phyloP scores from a whole-genome alignment of 83 land plant genomes.

The Picea abies region DNA sequence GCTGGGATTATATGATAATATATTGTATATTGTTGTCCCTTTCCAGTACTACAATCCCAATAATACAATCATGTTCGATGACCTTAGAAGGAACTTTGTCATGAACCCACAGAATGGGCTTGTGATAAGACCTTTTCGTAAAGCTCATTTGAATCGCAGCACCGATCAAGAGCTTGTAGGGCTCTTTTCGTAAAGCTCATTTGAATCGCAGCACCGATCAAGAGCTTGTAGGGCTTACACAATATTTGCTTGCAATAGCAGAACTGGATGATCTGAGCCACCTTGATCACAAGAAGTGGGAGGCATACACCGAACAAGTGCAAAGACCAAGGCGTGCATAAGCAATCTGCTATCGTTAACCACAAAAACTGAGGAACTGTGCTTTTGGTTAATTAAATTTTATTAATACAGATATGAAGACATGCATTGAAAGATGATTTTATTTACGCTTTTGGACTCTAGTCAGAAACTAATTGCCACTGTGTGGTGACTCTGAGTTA shows the following conservation, averaged over 20 bases:
- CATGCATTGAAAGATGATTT: background rate
- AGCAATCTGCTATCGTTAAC: background rate
- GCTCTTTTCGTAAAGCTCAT: too few species aligned
- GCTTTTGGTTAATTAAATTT: background rate
- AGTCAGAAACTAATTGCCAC: background rate
- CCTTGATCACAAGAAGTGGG: slow-evolving; percentile 84
- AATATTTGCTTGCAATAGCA: slow-evolving; percentile 88
- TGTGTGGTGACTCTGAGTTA: background rate
- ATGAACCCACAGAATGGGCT: slow-evolving; percentile 99
- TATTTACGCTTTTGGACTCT: background rate
- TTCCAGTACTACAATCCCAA: slow-evolving; percentile 82
- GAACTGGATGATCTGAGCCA: slow-evolving; percentile 74
- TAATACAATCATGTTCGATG: slow-evolving; percentile 98
- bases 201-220: too few species aligned
- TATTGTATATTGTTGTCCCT: slow-evolving; percentile 6
- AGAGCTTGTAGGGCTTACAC: too few species aligned
- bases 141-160: slow-evolving; percentile 82
- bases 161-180: slow-evolving; percentile 85
- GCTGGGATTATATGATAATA: slow-evolving; percentile 4
- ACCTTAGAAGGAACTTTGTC: slow-evolving; percentile 91
- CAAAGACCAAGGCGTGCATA: slow-evolving; percentile 29
- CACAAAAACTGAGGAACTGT: background rate
- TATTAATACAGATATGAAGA: background rate
- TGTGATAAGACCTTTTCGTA: slow-evolving; percentile 84
- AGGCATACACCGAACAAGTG: slow-evolving; percentile 45